Evolutionary conservation across 768 basidiomycete species (phyloP).

Genomic region (Amylocystis lapponica): DNA sequence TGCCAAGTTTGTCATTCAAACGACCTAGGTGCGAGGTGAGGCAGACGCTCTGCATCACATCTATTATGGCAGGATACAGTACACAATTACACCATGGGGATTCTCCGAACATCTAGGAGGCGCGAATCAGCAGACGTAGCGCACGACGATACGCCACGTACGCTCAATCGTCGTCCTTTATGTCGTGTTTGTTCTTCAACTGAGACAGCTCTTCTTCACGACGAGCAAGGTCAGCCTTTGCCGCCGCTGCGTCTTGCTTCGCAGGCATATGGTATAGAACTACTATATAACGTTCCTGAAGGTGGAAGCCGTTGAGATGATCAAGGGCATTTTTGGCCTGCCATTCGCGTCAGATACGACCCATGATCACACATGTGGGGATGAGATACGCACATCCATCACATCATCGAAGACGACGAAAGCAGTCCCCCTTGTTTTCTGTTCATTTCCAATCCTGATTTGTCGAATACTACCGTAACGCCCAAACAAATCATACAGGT

Average conservation of each 20-base stretch:
- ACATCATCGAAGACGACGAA: constrained; percentile 97
- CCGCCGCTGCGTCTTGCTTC: constrained; percentile 91
- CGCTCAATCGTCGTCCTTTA: constrained; percentile 65
- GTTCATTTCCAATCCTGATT: constrained; percentile 87
- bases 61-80: no score
- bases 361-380: not conserved
- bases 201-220: constrained; percentile 87
- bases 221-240: constrained; percentile 86
- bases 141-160: no score
- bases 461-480: constrained; percentile 97
- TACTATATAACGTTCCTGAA: constrained; percentile 97
- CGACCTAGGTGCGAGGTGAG: no score
- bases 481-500: constrained; percentile 95
- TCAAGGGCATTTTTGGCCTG: constrained; percentile 96
- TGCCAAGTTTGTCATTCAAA: no score
- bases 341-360: not conserved
- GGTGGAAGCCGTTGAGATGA: constrained; percentile 95
- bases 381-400: constrained; percentile 67
- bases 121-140: no score
- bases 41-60: no score
- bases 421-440: constrained; percentile 92
- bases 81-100: no score
- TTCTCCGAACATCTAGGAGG: no score
- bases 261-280: constrained; percentile 97
- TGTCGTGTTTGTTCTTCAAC: constrained; percentile 82